Percentiles rank a stretch among this genome's conserved stretches.
phyloP scores from a whole-genome alignment of 768 basidiomycete genomes.

The Termitomyces bulborhizus region DNA sequence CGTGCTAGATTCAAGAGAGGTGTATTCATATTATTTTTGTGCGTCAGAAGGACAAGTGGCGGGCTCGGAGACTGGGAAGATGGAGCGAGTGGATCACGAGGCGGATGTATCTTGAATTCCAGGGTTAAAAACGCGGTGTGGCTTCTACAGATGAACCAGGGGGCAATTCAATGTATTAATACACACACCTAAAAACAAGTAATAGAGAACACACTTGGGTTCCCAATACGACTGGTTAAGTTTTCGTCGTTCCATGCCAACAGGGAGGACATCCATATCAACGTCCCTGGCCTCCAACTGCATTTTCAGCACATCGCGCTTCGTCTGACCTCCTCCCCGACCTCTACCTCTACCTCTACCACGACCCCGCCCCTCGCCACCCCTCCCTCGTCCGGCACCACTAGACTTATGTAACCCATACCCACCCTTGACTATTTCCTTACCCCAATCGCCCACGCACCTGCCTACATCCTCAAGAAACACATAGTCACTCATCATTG shows the following conservation, averaged over 20 bases:
- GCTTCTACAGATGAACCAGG: constrained; percentile 37
- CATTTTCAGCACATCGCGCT: constrained; percentile 61
- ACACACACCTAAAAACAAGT: constrained; percentile 4
- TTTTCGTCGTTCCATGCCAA: constrained; percentile 76
- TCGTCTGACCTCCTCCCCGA: constrained; percentile 32
- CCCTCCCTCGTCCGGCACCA: constrained; percentile 12
- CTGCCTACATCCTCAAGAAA: constrained; percentile 82
- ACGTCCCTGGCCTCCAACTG: constrained; percentile 66
- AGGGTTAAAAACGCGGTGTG: constrained; percentile 64
- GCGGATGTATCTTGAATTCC: constrained; percentile 63
- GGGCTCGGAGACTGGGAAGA: constrained; percentile 27
- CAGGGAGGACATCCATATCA: constrained; percentile 68
- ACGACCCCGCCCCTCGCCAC: constrained; percentile 19
- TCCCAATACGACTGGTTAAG: constrained; percentile 83
- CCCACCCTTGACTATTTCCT: constrained; percentile 60
- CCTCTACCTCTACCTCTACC: constrained; percentile 25
- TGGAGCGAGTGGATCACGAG: constrained; percentile 36
- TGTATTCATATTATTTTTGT: constrained; percentile 49
- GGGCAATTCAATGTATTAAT: constrained; percentile 5
- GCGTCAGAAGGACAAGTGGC: constrained; percentile 53
- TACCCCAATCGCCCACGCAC: constrained; percentile 68
- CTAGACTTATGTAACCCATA: constrained; percentile 29
- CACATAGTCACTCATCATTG: constrained; percentile 85
- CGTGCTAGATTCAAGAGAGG: constrained; percentile 41
- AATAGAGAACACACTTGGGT: constrained; percentile 51